Percentiles rank a stretch among this genome's conserved stretches.
phyloP scores from a whole-genome alignment of 176 grass and related monocot genomes.

The Ampelocalamus luodianensis region DNA sequence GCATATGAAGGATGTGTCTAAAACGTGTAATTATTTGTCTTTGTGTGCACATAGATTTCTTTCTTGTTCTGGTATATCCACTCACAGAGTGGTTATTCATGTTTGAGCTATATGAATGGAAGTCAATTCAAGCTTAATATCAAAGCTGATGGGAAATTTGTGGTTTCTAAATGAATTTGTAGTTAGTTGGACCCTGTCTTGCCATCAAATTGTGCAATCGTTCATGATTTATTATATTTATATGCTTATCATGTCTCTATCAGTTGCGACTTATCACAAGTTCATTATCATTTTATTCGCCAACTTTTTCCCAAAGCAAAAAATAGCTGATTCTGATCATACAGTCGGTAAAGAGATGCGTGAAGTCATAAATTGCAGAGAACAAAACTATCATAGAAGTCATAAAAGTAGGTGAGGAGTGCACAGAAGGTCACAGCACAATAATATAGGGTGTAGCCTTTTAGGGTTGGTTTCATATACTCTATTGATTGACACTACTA shows the following conservation, averaged over 20 bases:
- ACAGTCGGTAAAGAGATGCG: neutral
- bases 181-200: neutral
- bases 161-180: neutral
- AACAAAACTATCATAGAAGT: neutral
- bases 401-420: neutral
- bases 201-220: neutral
- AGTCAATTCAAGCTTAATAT: slow-evolving; percentile 5
- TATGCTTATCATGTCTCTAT: neutral
- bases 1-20: neutral
- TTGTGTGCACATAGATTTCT: slow-evolving; percentile 20
- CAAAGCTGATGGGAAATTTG: neutral
- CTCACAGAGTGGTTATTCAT: slow-evolving; percentile 3
- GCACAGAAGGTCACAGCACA: neutral
- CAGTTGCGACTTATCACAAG: neutral
- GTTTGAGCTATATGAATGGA: neutral
- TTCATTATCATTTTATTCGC: neutral
- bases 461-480: neutral
- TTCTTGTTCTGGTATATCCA: neutral
- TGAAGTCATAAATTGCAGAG: neutral
- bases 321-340: neutral
- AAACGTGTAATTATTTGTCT: neutral
- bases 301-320: slow-evolving; percentile 12
- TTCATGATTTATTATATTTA: slow-evolving; percentile 4
- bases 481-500: neutral
- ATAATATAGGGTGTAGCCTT: neutral